Evolutionary conservation across 805 yeast species (phyloP), one percentile per base, ranked within the genome.

Genomic region (Lachancea sp.): DNA sequence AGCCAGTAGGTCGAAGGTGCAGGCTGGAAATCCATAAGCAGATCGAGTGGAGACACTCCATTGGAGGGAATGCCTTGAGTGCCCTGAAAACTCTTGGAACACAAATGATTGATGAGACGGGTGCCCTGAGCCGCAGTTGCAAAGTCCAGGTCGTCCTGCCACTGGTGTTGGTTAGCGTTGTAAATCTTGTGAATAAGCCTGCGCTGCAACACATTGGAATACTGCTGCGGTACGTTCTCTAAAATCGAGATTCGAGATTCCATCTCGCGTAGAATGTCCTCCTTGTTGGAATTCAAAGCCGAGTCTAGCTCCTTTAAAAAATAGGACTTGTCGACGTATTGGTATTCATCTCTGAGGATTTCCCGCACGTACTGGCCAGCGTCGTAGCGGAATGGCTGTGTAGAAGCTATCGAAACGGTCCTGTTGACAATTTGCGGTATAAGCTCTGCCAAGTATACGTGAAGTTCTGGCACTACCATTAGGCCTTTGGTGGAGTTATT

Each of bases 41-140:
- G 41, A 36, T 59, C 61, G 15, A 55, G 44, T 5, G 68, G 62
- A 9, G 51, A 38, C 4, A 60, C 46, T 1, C 58, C 62, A 40
- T 55, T 56, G 4, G 63, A 60, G 3, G 53, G 42, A 3, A 42
- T 30, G 18, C 47, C 45, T n/a, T 31, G 38, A 9, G 31, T 9
- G 15, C 48, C 50, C 22, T 49, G 44, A 44, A 62, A 66, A 1
- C 68, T 62, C 13, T 52, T 26, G 1, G 73, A 66, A 2, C 70
- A 61, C 34, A 68, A 45, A 44, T 62, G 64, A 44, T 67, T 66
- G 25, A 69, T 49, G 20, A 69, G 49, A 41, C 66, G 57, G 7
- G 72, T 67, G 3, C 73, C 73, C 36, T 60, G 65, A 1, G 59
- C 54, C 38, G 51, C 58, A 2, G 65, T 55, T 10, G 67, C 63